Conservation (phyloP, 352 stramenopile species). For the Phytophthora boehmeriae region DNA sequence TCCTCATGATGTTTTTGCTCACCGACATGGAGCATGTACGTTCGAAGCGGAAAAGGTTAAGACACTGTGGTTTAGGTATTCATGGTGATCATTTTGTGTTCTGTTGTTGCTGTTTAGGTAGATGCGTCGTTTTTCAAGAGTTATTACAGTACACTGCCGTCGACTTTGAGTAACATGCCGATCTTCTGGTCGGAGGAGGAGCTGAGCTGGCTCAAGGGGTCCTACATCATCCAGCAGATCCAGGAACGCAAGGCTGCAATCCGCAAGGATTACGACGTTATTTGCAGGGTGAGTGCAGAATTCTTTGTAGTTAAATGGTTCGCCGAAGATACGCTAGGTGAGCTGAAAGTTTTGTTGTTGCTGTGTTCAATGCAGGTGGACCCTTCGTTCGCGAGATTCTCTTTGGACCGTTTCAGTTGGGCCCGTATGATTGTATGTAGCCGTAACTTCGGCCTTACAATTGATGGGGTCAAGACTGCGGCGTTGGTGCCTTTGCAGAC, state of each 20-base stretch:
- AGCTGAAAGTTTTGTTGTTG: not conserved
- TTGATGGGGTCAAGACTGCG: slow-evolving; percentile 97
- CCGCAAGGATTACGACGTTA: slow-evolving; percentile 96
- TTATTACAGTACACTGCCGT: slow-evolving; percentile 98
- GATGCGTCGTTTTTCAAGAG: slow-evolving; percentile 88
- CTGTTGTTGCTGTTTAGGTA: slow-evolving; percentile 33
- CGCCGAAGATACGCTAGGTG: not conserved
- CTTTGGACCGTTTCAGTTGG: slow-evolving; percentile 98
- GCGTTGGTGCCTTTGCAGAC: slow-evolving; percentile 98
- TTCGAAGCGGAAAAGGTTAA: not conserved
- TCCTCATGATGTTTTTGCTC: slow-evolving; percentile 99
- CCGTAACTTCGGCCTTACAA: slow-evolving; percentile 98
- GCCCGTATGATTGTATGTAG: slow-evolving; percentile 98
- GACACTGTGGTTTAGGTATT: not conserved
- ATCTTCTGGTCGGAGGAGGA: slow-evolving; percentile 99
- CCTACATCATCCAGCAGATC: slow-evolving; percentile 95
- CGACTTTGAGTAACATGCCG: slow-evolving; percentile 97
- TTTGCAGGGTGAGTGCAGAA: slow-evolving; percentile 75
- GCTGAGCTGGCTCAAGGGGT: slow-evolving; percentile 91
- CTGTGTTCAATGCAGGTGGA: slow-evolving; percentile 53
- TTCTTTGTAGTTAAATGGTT: not conserved
- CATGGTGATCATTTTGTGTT: not conserved
- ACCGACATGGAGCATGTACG: slow-evolving; percentile 94
- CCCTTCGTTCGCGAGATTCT: slow-evolving; percentile 92
- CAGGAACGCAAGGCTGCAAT: slow-evolving; percentile 96